These are phyloP conservation scores for Prunus padus DNA, from an alignment of 306 rosid genomes.

Conservation along the genomic window DNA sequence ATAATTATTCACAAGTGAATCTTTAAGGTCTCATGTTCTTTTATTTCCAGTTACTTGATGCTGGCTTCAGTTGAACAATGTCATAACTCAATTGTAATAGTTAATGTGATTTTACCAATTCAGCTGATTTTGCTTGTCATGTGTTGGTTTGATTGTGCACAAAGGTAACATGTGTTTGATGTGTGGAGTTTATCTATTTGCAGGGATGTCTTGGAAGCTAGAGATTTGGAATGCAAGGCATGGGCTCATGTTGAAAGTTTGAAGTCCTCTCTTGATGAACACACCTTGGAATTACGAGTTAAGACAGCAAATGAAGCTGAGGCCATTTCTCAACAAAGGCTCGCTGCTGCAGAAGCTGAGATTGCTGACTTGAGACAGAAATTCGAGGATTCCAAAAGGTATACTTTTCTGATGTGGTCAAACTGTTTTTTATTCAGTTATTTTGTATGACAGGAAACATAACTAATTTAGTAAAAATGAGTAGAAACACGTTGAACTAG, in stretches of 20 bases:
- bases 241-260: slow-evolving; percentile 82
- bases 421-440: not conserved
- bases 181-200: slow-evolving; percentile 27
- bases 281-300: slow-evolving; percentile 78
- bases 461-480: not conserved
- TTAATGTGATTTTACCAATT: not conserved
- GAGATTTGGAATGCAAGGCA: slow-evolving; percentile 78
- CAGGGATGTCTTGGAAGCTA: slow-evolving; percentile 82
- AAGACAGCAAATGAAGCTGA: slow-evolving; percentile 95
- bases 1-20: not conserved
- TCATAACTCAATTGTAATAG: not conserved
- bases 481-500: not conserved
- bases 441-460: not conserved
- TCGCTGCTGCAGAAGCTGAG: slow-evolving; percentile 97
- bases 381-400: slow-evolving; percentile 80
- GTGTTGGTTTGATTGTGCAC: slow-evolving; percentile 7
- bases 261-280: slow-evolving; percentile 84
- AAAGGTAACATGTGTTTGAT: not conserved
- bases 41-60: not conserved
- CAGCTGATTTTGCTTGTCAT: not conserved
- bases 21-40: not conserved
- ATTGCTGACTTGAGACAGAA: slow-evolving; percentile 73
- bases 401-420: not conserved
- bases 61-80: not conserved
- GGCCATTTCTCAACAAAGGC: slow-evolving; percentile 84